Evolutionary conservation across 2,329 filamentous ascomycete genomes (phyloP), one percentile per base, ranked within the genome.

Genomic region (Cercospora sp.): DNA sequence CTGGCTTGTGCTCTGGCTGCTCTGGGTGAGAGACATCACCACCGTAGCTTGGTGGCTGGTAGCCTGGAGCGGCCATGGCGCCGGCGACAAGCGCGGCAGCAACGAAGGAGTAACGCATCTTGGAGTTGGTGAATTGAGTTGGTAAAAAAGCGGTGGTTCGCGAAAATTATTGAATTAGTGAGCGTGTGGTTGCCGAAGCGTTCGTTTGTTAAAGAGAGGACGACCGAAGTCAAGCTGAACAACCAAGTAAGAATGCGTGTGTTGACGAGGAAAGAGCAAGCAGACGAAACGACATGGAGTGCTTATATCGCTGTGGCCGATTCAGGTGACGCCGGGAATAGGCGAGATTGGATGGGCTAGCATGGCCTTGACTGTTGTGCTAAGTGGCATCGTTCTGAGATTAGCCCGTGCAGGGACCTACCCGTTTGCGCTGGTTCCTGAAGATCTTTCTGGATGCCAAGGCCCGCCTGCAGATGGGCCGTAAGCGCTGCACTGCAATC

Each of bases 211-310:
- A 70, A 72, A 65, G 70, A 72, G 58, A 72, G 71, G 71, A 72
- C 68, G 68, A 72, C 70, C 71, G 71, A 62, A 69, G 71, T 71
- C 70, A 71, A 70, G 66, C 69, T 66, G 64, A 70, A 63, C 65
- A 62, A 65, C 61, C 61, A 64, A 64, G 61, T 61, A 58, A 64
- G 40, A 60, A 66, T 61, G 49, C 63, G 66, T 63, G 67, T 59
- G 67, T 55, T 66, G 68, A 66, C 53, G 65, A 70, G 55, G 61
- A 28, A 66, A 49, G 49, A 24, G 43, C 4, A 8, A 18, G 24
- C 34, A 45, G 26, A 58, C 65, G 70, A 67, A 69, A 69, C 70
- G 68, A 69, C 63, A 68, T 59, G 62, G 65, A 55, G 21, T 66
- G 70, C 61, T 69, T 65, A 70, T 69, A 70, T 67, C 60, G 65